Base-by-base conservation (phyloP, 1,284 basidiomycete genomes). In the Melampsora americana region DNA sequence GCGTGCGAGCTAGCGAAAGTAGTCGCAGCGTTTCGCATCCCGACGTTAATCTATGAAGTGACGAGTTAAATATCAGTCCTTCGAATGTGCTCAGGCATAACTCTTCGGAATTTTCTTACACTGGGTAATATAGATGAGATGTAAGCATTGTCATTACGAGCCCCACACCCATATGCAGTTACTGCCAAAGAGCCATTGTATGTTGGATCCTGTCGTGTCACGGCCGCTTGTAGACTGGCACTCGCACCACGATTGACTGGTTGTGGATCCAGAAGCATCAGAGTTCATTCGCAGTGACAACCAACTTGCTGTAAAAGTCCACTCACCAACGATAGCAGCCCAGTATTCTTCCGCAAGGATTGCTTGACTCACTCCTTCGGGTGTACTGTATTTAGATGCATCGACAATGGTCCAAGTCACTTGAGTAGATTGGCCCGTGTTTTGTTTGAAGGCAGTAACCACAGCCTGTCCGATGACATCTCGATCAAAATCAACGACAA, bases 381-480 rank as follows among this genome's bases (percentile, higher is more conserved):
- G 35, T 23, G 60, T 59, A 23, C 46, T 50, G n/a, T 62, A 71
- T 20, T 44, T 26, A 30, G 69, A 71, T 42, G 70, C 35, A 39
- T 66, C 48, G 35, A 42, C 60, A 26, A 66, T 46, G 48, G 35
- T 59, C 70, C 70, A 73, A 39, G 42, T 56, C 18, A 73, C 30
- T 30, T 73, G 70, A 14, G 44, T 60, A 48, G 61, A 32, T 23
- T 26, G 48, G n/a, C 61, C 61, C 11, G 70, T 73, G 26, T n/a
- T 48, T 28, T 32, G 44, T 28, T 65, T 48, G n/a, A 62, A 65
- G 23, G 70, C 70, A 11, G 30, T 44, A 20, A 50, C 20, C 28
- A 73, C 62, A 14, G 70, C 70, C 46, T 65, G 62, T 20, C 70
- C 70, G n/a, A 73, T 44, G 23, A 48, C 70, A 42, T 61, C 70